phyloP scores from a whole-genome alignment of 495 filamentous ascomycete genomes.

The Neurospora sp. region DNA sequence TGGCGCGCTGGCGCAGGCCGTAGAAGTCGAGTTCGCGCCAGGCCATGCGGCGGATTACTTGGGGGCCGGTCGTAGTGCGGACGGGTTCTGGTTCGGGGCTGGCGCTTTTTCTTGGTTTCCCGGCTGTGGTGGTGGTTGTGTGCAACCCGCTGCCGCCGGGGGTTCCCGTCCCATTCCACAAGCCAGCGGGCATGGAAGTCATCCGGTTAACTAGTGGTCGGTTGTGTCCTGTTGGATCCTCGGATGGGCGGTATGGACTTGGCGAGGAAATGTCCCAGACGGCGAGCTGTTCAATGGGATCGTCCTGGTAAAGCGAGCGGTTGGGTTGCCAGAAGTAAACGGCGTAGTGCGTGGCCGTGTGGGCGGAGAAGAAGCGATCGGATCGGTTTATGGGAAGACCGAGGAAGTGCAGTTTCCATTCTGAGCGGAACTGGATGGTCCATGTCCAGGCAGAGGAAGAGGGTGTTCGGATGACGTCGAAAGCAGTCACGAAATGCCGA shows the following conservation, averaged over 20 bases:
- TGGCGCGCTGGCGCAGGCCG: conserved; percentile 45
- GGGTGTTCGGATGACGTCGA: conserved; percentile 35
- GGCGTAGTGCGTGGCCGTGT: conserved; percentile 53
- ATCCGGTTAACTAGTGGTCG: conserved; percentile 18
- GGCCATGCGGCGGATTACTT: conserved; percentile 45
- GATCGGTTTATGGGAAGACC: conserved; percentile 49
- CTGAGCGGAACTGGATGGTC: conserved; percentile 46
- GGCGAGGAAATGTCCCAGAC: conserved; percentile 56
- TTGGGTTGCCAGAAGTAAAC: conserved; percentile 60
- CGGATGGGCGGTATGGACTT: conserved; percentile 44
- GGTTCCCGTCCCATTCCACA: conserved; percentile 14
- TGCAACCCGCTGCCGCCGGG: neutral
- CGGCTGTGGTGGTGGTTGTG: neutral
- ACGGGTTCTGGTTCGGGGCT: neutral
- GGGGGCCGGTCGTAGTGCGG: conserved; percentile 27
- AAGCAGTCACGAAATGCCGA: conserved; percentile 56
- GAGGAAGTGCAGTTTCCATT: conserved; percentile 58
- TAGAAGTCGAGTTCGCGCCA: conserved; percentile 48
- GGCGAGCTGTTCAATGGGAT: conserved; percentile 51
- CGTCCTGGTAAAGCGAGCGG: conserved; percentile 48
- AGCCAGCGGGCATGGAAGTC: conserved; percentile 11
- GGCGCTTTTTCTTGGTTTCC: neutral
- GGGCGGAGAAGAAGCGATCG: conserved; percentile 56
- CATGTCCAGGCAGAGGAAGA: conserved; percentile 24
- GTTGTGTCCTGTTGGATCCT: conserved; percentile 38